Conservation (phyloP, 1,284 basidiomycete genomes). For the Ustilago cynodontis region DNA sequence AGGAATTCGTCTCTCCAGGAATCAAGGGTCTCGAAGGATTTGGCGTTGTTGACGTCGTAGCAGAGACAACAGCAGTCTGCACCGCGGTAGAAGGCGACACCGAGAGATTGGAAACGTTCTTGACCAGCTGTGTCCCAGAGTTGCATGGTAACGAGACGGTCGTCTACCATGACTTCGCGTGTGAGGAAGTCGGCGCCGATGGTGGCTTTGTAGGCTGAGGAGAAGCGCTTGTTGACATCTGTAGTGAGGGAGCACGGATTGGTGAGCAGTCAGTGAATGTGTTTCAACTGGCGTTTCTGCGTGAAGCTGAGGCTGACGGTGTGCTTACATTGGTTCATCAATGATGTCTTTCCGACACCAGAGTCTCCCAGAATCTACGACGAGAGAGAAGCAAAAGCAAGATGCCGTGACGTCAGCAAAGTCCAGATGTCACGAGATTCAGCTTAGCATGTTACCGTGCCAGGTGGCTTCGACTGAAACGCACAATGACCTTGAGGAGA, state of each 20-base stretch:
- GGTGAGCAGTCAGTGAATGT: no score
- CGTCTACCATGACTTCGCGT: constrained; percentile 98
- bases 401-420: background rate
- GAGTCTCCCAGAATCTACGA: constrained; percentile 65
- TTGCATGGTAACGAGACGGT: constrained; percentile 95
- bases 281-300: no score
- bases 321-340: constrained; percentile 91
- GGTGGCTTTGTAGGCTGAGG: constrained; percentile 91
- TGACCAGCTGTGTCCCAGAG: constrained; percentile 99
- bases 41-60: constrained; percentile 98
- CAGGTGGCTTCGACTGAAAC: constrained; percentile 17
- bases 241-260: background rate
- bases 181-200: constrained; percentile 77
- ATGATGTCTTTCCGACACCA: constrained; percentile 96
- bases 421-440: no score
- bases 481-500: constrained; percentile 80
- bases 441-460: no score
- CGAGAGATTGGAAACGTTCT: constrained; percentile 98
- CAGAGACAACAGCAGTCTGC: constrained; percentile 96
- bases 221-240: constrained; percentile 99
- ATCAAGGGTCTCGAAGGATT: constrained; percentile 89
- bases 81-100: constrained; percentile 98
- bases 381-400: background rate
- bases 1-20: constrained; percentile 70
- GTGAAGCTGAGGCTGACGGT: background rate